Conservation (phyloP, 1,284 basidiomycete species). For the Marasmius fiardii region DNA sequence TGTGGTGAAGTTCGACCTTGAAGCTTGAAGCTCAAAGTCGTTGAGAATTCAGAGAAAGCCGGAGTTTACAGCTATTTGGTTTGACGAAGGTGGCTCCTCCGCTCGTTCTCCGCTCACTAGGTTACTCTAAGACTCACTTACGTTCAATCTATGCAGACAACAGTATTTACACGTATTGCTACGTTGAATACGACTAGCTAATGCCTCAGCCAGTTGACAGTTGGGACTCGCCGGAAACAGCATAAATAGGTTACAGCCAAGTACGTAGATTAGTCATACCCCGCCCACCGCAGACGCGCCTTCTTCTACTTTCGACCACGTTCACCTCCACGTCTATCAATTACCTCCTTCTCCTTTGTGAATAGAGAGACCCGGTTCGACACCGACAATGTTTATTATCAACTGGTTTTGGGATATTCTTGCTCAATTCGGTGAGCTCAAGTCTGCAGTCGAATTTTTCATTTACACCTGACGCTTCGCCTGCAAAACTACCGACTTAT, state of each 20-base stretch:
- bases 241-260: too few relatives aligned
- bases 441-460: constrained; percentile 3
- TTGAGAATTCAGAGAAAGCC: neutral
- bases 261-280: neutral
- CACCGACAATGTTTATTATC: constrained; percentile 70
- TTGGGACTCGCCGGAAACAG: too few relatives aligned
- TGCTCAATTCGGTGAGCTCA: constrained; percentile 74
- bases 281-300: neutral
- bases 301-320: neutral
- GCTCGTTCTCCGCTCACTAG: too few relatives aligned
- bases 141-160: too few relatives aligned
- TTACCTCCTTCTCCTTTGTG: constrained; percentile 19
- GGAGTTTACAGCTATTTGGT: too few relatives aligned
- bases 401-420: constrained; percentile 97
- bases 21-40: too few relatives aligned
- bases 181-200: too few relatives aligned
- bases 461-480: neutral
- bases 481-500: neutral
- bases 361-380: neutral
- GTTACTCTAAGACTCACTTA: too few relatives aligned
- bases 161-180: too few relatives aligned
- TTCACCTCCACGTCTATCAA: neutral
- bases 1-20: too few relatives aligned
- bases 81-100: too few relatives aligned
- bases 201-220: too few relatives aligned